These are phyloP conservation scores for Platanthera guangdongensis DNA, from an alignment of 106 monocot species.

Conservation along the genomic window DNA sequence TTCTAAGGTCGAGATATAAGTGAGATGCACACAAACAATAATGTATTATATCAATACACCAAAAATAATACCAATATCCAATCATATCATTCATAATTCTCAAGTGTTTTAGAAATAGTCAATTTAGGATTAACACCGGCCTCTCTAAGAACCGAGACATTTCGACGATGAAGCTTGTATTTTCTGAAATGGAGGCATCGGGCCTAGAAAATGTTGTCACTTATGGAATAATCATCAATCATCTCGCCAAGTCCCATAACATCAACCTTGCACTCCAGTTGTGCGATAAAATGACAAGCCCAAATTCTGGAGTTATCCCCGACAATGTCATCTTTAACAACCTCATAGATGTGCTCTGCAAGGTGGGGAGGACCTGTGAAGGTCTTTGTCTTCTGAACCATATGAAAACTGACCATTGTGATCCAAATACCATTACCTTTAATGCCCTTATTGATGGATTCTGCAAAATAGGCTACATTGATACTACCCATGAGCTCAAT, in stretches of 20 bases:
- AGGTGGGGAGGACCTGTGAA: conserved; percentile 42
- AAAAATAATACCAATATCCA: no score
- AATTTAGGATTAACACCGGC: no score
- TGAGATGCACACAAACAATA: no score
- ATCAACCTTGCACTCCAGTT: conserved; percentile 44
- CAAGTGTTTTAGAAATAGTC: no score
- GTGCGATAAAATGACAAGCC: conserved; percentile 44
- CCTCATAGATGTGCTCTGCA: conserved; percentile 66
- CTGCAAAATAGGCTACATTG: conserved; percentile 49
- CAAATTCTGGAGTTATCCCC: conserved; percentile 19
- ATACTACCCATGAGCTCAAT: conserved; percentile 25
- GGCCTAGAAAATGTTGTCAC: conserved; percentile 33
- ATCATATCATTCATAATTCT: no score
- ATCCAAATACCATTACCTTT: conserved; percentile 48
- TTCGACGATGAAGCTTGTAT: conserved; percentile 51
- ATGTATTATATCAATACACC: no score
- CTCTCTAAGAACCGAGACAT: no score
- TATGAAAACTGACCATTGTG: conserved; percentile 31
- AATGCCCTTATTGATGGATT: conserved; percentile 62
- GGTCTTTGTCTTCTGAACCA: conserved; percentile 20
- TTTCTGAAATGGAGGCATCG: conserved; percentile 43
- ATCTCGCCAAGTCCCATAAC: conserved; percentile 42
- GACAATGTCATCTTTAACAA: conserved; percentile 45
- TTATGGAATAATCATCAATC: conserved; percentile 48
- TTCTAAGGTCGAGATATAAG: no score